phyloP scores from a whole-genome alignment of 176 grass and related monocot species.

The Canna indica region DNA sequence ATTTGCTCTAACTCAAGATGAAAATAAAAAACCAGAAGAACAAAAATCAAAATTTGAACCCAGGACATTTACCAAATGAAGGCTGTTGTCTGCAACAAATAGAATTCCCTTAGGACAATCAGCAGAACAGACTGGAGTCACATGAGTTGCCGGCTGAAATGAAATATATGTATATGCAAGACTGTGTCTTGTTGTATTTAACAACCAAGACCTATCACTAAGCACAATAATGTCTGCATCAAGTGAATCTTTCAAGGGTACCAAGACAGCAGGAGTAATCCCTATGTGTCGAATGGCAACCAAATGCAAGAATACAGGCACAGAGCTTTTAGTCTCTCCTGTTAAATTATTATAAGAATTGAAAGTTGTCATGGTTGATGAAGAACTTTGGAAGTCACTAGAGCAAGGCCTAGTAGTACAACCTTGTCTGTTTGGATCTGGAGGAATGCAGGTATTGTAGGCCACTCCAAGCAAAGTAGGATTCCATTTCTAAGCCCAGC shows the following conservation, averaged over 20 bases:
- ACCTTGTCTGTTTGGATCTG: constrained; percentile 27
- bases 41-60: neutral
- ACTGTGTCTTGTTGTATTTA: constrained; percentile 77
- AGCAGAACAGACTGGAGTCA: constrained; percentile 65
- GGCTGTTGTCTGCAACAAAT: constrained; percentile 91
- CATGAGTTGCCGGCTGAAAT: constrained; percentile 88
- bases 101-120: constrained; percentile 86
- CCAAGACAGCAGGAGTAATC: constrained; percentile 78
- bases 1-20: neutral
- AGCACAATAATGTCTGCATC: constrained; percentile 82
- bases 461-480: constrained; percentile 80
- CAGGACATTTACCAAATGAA: constrained; percentile 64
- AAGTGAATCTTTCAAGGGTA: constrained; percentile 57
- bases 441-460: constrained; percentile 14
- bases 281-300: constrained; percentile 82
- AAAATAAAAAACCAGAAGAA: neutral
- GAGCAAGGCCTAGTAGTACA: constrained; percentile 23
- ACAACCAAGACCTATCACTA: constrained; percentile 86
- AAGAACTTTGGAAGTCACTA: neutral
- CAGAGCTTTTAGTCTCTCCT: constrained; percentile 9
- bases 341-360: constrained; percentile 26
- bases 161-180: constrained; percentile 91
- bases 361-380: constrained; percentile 24
- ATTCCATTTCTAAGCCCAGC: constrained; percentile 95
- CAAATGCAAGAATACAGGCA: constrained; percentile 47